These are phyloP conservation scores for Epichloe gansuensis DNA, from an alignment of 2,329 filamentous ascomycete species.

Conservation along the genomic window DNA sequence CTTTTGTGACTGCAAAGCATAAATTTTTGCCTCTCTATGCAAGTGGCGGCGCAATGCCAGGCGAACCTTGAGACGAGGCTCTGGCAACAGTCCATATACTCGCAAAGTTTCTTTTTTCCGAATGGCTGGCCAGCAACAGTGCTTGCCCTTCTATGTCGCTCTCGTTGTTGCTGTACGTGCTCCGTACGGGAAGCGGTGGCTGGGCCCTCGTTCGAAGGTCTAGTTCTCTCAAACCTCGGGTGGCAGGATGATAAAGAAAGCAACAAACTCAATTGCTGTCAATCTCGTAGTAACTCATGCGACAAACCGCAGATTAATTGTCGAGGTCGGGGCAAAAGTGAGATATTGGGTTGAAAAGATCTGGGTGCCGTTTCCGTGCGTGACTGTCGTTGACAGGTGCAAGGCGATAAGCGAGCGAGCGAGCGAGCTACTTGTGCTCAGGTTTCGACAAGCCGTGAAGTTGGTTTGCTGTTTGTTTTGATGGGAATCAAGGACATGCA, in stretches of 20 bases:
- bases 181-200: background rate
- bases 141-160: background rate
- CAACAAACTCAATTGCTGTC: background rate
- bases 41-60: background rate
- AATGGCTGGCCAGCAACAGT: conserved; percentile 3
- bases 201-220: background rate
- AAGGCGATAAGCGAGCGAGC: background rate
- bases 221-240: background rate
- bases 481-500: too few species aligned
- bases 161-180: too few species aligned
- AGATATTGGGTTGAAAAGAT: too few species aligned
- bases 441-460: background rate
- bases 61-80: background rate
- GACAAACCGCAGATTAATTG: background rate
- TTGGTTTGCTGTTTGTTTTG: background rate
- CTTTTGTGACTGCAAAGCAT: background rate
- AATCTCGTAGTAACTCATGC: background rate
- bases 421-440: background rate
- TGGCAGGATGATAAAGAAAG: background rate
- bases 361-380: too few species aligned
- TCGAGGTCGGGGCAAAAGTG: background rate
- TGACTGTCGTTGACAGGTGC: background rate
- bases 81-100: background rate
- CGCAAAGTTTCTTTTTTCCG: background rate
- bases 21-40: background rate